phyloP scores from a whole-genome alignment of 2,329 filamentous ascomycete genomes.

The Achaetomium macrosporum region DNA sequence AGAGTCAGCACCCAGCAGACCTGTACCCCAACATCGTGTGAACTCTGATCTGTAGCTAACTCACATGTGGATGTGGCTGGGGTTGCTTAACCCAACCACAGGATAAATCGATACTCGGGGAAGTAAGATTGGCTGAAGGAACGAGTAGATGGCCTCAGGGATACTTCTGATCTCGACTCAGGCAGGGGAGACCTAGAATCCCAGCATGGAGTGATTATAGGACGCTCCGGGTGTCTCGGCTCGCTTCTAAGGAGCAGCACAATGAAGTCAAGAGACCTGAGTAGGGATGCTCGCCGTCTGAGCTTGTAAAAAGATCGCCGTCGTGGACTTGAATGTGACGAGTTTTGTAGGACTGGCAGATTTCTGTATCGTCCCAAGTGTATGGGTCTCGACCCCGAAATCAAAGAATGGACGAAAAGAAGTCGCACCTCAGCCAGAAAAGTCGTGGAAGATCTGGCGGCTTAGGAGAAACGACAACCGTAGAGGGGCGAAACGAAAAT shows the following conservation, averaged over 20 bases:
- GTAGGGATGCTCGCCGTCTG: background rate
- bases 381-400: background rate
- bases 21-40: constrained; percentile 1
- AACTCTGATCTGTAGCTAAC: constrained; percentile 8
- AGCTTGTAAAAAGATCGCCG: background rate
- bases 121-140: constrained; percentile 1
- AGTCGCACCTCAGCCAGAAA: constrained; percentile 4
- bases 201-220: background rate
- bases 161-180: background rate
- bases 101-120: constrained; percentile 12
- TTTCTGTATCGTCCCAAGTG: background rate
- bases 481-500: background rate
- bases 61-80: constrained; percentile 12
- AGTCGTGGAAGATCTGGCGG: background rate
- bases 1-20: constrained; percentile 9
- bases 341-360: background rate
- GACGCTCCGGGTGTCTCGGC: background rate
- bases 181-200: constrained; percentile 19
- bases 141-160: background rate
- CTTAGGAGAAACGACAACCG: constrained; percentile 1
- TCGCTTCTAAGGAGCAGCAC: background rate
- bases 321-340: background rate
- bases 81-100: constrained; percentile 5
- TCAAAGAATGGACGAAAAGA: background rate
- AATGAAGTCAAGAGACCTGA: background rate